Evolutionary conservation across 1,284 basidiomycete species (phyloP).

Genomic region (Rhodotorula sp.): DNA sequence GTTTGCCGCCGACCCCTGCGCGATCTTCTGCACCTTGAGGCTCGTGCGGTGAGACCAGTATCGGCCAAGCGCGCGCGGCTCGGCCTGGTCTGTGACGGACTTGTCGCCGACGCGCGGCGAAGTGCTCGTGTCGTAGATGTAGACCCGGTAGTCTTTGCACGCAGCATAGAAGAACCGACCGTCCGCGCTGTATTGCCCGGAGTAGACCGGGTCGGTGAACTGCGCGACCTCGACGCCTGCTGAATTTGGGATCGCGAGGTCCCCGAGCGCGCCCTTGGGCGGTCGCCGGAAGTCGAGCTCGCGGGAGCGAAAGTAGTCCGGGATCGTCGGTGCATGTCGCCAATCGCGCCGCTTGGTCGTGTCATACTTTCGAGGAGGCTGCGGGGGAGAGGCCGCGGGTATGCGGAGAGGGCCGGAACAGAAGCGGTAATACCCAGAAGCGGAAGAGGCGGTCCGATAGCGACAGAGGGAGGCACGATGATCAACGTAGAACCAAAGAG

Average conservation of each 20-base stretch:
- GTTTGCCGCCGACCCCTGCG: constrained; percentile 65
- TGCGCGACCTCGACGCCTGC: constrained; percentile 82
- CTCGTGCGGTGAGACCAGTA: constrained; percentile 33
- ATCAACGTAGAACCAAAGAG: too few relatives aligned
- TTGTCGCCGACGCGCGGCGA: constrained; percentile 51
- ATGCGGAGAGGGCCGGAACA: not conserved
- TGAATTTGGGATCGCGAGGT: constrained; percentile 73
- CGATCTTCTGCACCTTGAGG: constrained; percentile 74
- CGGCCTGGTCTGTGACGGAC: constrained; percentile 30
- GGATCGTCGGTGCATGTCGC: constrained; percentile 21
- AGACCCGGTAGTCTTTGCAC: constrained; percentile 58
- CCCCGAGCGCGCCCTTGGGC: constrained; percentile 52
- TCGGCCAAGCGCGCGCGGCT: not conserved
- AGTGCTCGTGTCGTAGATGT: constrained; percentile 75
- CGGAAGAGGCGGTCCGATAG: too few relatives aligned
- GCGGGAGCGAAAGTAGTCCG: constrained; percentile 25
- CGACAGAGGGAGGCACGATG: too few relatives aligned
- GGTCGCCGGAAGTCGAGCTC: constrained; percentile 49
- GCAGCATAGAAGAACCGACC: constrained; percentile 46
- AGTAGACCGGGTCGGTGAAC: constrained; percentile 82
- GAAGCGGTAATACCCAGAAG: too few relatives aligned
- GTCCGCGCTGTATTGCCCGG: constrained; percentile 78
- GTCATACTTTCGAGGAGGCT: constrained; percentile 10
- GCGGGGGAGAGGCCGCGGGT: too few relatives aligned
- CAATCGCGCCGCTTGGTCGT: constrained; percentile 16